A percentile compares a stretch with the other conserved stretches of the same genome.
phyloP scores from a whole-genome alignment of 129 eudicot genomes.

The Lactuca saligna region DNA sequence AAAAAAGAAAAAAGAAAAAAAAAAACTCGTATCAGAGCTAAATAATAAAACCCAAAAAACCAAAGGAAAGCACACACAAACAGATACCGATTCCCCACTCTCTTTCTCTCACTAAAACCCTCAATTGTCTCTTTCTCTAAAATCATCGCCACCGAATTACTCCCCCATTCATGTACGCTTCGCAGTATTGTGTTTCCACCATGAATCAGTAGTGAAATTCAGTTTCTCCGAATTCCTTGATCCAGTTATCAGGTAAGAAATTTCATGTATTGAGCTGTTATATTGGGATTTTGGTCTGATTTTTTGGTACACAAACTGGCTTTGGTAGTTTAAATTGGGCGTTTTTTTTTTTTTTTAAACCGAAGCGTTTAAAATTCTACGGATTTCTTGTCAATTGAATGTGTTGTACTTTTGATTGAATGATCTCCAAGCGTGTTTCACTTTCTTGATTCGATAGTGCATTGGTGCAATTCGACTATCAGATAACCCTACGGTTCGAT shows the following conservation, averaged over 20 bases:
- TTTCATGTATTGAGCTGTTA: background rate
- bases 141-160: conserved; percentile 21
- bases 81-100: conserved; percentile 20
- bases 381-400: conserved; percentile 5
- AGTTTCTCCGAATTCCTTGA: background rate
- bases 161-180: conserved; percentile 11
- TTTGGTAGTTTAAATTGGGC: background rate
- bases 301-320: background rate
- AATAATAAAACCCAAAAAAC: conserved; percentile 11
- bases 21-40: conserved; percentile 17
- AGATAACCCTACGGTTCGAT: conserved; percentile 19
- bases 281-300: background rate
- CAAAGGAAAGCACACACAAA: conserved; percentile 9
- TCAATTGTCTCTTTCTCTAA: conserved; percentile 18
- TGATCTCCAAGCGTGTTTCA: background rate
- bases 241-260: conserved; percentile 30
- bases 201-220: conserved; percentile 9
- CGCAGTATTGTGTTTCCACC: conserved; percentile 11
- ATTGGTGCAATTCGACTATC: conserved; percentile 24
- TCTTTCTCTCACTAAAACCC: conserved; percentile 39
- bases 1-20: background rate
- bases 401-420: conserved; percentile 16
- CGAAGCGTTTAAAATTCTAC: background rate
- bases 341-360: conserved; percentile 14
- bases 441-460: conserved; percentile 19